These are phyloP conservation scores for Phytopythium montanum DNA, from an alignment of 352 stramenopile species.

Conservation along the genomic window DNA sequence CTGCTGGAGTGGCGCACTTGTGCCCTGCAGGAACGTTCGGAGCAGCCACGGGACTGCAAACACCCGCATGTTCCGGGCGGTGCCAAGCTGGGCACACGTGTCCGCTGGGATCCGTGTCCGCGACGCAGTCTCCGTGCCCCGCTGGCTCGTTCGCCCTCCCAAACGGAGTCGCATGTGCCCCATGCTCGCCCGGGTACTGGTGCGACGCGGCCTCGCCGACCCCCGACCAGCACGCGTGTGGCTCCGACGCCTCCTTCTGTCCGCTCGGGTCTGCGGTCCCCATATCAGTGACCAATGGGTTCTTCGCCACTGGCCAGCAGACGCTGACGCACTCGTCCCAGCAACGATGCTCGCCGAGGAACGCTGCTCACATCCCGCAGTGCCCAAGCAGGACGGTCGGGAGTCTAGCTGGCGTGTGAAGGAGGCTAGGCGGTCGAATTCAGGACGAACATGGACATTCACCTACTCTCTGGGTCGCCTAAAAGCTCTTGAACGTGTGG, in stretches of 20 bases:
- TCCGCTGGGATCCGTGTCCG: conserved; percentile 31
- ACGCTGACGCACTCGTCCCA: conserved; percentile 37
- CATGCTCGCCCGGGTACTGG: conserved; percentile 60
- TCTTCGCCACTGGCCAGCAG: conserved; percentile 37
- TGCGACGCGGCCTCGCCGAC: conserved; percentile 37
- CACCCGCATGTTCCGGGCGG: conserved; percentile 36
- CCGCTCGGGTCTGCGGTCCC: conserved; percentile 42
- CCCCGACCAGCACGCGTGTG: conserved; percentile 48
- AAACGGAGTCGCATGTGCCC: conserved; percentile 47
- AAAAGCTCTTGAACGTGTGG: conserved; percentile 81
- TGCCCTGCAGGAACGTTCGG: conserved; percentile 59
- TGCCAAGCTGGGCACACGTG: conserved; percentile 62
- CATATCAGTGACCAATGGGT: conserved; percentile 24
- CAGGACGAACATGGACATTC: background rate
- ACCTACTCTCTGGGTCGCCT: conserved; percentile 11
- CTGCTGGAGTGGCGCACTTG: conserved; percentile 38
- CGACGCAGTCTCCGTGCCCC: conserved; percentile 41
- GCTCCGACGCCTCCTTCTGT: conserved; percentile 38
- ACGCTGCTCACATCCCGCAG: conserved; percentile 44
- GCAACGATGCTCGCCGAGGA: conserved; percentile 32
- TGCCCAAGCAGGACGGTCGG: conserved; percentile 53
- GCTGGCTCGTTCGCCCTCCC: conserved; percentile 47
- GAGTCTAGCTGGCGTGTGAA: conserved; percentile 21
- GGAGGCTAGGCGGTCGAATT: too few relatives aligned
- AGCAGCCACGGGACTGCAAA: conserved; percentile 33